phyloP scores from a whole-genome alignment of 2,329 filamentous ascomycete species.

The Fusarium udum region DNA sequence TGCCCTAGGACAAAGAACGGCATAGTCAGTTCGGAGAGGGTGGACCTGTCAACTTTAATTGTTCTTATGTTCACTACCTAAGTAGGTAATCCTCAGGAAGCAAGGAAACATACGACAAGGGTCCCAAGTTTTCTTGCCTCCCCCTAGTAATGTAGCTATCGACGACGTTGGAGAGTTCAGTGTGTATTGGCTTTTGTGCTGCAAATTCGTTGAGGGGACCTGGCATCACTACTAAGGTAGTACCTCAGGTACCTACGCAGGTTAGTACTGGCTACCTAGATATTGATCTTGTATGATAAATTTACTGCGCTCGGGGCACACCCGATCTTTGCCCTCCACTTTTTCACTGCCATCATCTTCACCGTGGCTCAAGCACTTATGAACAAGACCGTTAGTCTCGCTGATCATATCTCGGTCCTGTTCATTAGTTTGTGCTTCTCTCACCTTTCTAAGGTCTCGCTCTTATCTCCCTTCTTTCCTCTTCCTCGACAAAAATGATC shows the following conservation, averaged over 20 bases:
- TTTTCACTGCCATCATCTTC: neutral
- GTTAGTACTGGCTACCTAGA: neutral
- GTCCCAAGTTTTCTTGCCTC: too few relatives aligned
- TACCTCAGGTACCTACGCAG: neutral
- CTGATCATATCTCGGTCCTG: neutral
- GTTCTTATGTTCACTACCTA: neutral
- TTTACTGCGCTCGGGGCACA: neutral
- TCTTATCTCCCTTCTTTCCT: neutral
- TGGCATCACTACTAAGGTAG: neutral
- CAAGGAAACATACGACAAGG: too few relatives aligned
- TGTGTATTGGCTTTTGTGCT: neutral
- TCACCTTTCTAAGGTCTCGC: neutral
- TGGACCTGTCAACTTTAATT: neutral
- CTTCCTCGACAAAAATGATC: neutral
- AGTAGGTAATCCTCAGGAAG: too few relatives aligned
- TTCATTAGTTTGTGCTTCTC: neutral
- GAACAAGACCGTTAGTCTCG: neutral
- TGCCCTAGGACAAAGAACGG: neutral
- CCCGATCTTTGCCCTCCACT: neutral
- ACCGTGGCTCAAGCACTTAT: neutral
- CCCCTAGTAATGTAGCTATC: neutral
- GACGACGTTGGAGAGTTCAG: neutral
- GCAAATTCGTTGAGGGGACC: neutral
- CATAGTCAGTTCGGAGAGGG: neutral
- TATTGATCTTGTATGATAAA: neutral